Base-by-base conservation (phyloP, 2,329 filamentous ascomycete genomes). In the Dactylellina sp. region DNA sequence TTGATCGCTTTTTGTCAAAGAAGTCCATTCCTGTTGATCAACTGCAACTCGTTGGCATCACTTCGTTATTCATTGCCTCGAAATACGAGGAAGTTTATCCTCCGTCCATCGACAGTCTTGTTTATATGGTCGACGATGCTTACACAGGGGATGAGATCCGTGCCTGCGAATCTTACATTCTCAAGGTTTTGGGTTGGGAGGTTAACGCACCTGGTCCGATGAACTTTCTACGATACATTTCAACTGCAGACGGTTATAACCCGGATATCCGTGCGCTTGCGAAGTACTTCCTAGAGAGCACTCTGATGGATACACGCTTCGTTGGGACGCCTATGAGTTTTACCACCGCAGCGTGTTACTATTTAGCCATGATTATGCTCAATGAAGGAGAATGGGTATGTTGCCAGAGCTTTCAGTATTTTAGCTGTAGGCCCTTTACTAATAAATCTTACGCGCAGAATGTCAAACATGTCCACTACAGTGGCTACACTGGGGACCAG, bases 31-130 rank as follows among this genome's bases (percentile, higher is more conserved):
- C 95, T 0, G 87, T 98, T 12, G 91, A 91, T 75, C 98, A 98
- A 83, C 86, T 99, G 49, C 95, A 99, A 83, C 88, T 99, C 14
- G 95, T 98, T 57, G 95, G 95, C 50, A 94, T 95, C 20, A 98
- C 95, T 2, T 95, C 95, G 24, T 90, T 99, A 77, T 93, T 98
- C 79, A 89, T 99, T 74, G 95, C 95, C 11, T 91, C 95, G 78
- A 99, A 99, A 83, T 99, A 97, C 80, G 95, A 99, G 82, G 95
- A 99, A 83, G 97, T 99, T 84, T 96, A 97, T 82, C 49, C 97
- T 93, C 81, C 95, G 93, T 22, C 94, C 0, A 89, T 99, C 20
- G 87, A 91, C 75, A 95, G 99, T 84, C 96, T 99, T 79, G 91
- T 97, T 72, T 98, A 94, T 84, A 98, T 99, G 94, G 95, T 99